Evolutionary conservation across 257 asterid species (phyloP).

Genomic region (Sherardia arvensis): DNA sequence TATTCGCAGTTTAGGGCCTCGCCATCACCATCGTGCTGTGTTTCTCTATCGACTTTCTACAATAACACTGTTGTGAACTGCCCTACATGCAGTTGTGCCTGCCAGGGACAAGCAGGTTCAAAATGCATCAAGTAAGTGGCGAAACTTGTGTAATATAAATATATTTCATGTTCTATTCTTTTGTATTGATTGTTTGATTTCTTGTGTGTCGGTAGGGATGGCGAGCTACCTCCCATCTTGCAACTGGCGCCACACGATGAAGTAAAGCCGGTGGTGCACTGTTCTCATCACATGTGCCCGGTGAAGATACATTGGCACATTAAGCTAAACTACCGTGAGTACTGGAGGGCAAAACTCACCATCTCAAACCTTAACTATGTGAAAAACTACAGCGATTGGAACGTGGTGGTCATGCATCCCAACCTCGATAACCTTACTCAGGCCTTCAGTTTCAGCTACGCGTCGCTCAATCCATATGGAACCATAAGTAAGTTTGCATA

Average conservation of each 20-base stretch:
- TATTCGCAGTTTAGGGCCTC: constrained; percentile 65
- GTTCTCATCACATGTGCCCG: constrained; percentile 73
- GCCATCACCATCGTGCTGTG: constrained; percentile 60
- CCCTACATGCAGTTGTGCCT: constrained; percentile 67
- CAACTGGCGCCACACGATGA: constrained; percentile 30
- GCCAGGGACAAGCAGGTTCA: constrained; percentile 32
- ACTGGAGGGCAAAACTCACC: constrained; percentile 81
- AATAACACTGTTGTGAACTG: constrained; percentile 44
- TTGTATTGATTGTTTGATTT: background rate
- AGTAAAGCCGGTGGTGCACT: constrained; percentile 35
- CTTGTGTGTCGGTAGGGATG: constrained; percentile 18
- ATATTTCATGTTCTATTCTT: background rate
- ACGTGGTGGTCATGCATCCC: constrained; percentile 68
- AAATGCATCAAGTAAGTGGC: constrained; percentile 42
- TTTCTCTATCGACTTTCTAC: constrained; percentile 76
- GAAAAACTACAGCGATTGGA: constrained; percentile 61
- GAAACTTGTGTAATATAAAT: background rate
- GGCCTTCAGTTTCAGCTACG: constrained; percentile 79
- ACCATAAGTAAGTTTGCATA: constrained; percentile 36
- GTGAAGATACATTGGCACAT: constrained; percentile 75
- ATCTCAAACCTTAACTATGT: constrained; percentile 43
- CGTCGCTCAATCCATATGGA: constrained; percentile 54
- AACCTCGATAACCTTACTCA: constrained; percentile 43
- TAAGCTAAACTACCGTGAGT: constrained; percentile 46
- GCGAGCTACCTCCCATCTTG: constrained; percentile 36